These are phyloP conservation scores for Bolboschoenus planiculmis DNA, from an alignment of 176 grass and related monocot genomes.

Conservation along the genomic window DNA sequence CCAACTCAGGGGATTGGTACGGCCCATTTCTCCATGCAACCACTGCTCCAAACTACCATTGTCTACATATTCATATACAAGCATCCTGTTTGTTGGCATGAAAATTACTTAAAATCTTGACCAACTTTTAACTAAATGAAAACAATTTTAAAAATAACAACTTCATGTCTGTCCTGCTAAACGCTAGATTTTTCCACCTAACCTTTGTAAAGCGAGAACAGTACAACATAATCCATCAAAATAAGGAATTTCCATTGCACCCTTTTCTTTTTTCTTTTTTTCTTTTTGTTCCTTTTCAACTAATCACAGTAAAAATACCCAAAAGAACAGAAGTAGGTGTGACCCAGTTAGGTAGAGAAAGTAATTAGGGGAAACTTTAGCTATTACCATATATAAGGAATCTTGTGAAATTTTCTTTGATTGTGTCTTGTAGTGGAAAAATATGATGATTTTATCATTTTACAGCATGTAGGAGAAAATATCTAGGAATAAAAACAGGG, in stretches of 20 bases:
- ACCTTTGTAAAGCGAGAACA: background rate
- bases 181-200: background rate
- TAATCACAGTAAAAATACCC: background rate
- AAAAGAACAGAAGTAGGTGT: background rate
- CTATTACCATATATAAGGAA: background rate
- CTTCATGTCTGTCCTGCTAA: background rate
- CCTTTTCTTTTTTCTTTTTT: background rate
- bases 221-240: conserved; percentile 7
- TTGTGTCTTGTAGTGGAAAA: background rate
- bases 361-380: background rate
- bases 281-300: background rate
- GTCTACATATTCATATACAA: conserved; percentile 96
- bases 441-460: background rate
- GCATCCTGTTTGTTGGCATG: conserved; percentile 51
- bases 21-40: conserved; percentile 69
- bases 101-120: conserved; percentile 17
- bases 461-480: background rate
- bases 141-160: background rate
- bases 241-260: background rate
- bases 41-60: conserved; percentile 96
- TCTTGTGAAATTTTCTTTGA: background rate
- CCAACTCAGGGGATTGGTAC: conserved; percentile 61
- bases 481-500: background rate
- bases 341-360: background rate
- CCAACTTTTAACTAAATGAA: background rate